A percentile compares a stretch with the other conserved stretches of the same genome.
These are phyloP conservation scores for Suillus discolor DNA, from an alignment of 768 basidiomycete genomes.

Conservation along the genomic window DNA sequence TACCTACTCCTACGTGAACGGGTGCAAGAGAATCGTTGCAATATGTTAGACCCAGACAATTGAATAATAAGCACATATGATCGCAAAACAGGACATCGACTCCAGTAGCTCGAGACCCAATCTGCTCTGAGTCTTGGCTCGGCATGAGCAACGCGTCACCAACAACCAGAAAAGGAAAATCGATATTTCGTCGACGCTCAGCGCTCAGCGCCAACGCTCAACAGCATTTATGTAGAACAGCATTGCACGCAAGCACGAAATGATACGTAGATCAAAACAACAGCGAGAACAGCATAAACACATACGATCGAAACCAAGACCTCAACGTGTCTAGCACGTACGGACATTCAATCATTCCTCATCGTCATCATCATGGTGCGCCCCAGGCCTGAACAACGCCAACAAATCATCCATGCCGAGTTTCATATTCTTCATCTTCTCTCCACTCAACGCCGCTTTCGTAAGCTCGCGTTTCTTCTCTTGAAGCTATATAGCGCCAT, in stretches of 20 bases:
- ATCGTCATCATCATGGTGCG: constrained; percentile 63
- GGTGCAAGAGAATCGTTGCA: background rate
- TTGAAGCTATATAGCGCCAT: constrained; percentile 60
- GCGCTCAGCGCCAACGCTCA: background rate
- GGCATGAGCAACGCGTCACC: too few species aligned
- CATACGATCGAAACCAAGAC: background rate
- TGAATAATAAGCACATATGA: background rate
- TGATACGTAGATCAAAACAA: background rate
- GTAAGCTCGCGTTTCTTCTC: constrained; percentile 88
- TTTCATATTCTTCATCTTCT: constrained; percentile 83
- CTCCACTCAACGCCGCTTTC: constrained; percentile 82
- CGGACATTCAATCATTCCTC: constrained; percentile 29
- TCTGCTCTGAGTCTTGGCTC: too few species aligned
- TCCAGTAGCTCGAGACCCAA: too few species aligned
- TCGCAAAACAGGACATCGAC: background rate
- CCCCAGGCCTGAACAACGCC: constrained; percentile 68
- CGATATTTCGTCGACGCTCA: background rate
- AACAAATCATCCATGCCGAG: constrained; percentile 87
- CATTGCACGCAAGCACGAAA: background rate
- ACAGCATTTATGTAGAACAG: background rate
- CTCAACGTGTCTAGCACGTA: background rate
- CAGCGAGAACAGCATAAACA: background rate
- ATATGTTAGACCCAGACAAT: background rate
- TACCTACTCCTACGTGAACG: background rate
- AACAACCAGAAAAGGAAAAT: background rate